phyloP scores from a whole-genome alignment of 352 stramenopile species.

The Globisporangium okanoganense region DNA sequence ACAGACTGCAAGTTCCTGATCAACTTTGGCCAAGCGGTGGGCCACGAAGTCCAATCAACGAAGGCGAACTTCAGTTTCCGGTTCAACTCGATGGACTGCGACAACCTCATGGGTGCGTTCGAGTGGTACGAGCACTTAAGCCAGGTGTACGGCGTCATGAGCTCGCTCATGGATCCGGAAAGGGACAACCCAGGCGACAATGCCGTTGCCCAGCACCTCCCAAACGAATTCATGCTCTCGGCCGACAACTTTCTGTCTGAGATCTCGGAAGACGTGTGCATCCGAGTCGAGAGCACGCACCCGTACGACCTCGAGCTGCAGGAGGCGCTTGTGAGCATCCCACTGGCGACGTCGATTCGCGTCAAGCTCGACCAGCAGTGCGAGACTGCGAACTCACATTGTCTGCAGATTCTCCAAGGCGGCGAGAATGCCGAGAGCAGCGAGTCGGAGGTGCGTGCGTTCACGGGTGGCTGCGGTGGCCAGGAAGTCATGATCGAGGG shows the following conservation, averaged over 20 bases:
- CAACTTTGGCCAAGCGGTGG: conserved; percentile 52
- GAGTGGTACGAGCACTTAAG: conserved; percentile 86
- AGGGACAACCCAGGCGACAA: conserved; percentile 17
- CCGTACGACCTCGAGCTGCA: conserved; percentile 82
- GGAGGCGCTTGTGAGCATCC: conserved; percentile 76
- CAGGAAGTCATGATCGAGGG: conserved; percentile 86
- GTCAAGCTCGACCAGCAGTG: conserved; percentile 73
- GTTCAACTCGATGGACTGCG: conserved; percentile 80
- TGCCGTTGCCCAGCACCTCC: conserved; percentile 23
- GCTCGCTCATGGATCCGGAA: conserved; percentile 61
- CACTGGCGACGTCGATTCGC: conserved; percentile 78
- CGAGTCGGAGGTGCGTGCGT: conserved; percentile 82
- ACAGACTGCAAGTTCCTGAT: conserved; percentile 70
- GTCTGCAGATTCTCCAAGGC: conserved; percentile 83
- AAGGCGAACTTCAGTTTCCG: conserved; percentile 73
- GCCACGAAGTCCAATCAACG: conserved; percentile 21
- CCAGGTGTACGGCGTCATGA: conserved; percentile 86
- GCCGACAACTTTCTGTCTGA: conserved; percentile 86
- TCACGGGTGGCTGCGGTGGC: conserved; percentile 73
- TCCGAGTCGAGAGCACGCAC: conserved; percentile 70
- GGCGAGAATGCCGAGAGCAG: conserved; percentile 40
- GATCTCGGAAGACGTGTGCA: conserved; percentile 82
- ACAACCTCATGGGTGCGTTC: conserved; percentile 82
- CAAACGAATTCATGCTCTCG: conserved; percentile 86
- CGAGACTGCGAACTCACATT: conserved; percentile 84